A percentile compares a stretch with the other conserved stretches of the same genome.
phyloP scores from a whole-genome alignment of 768 basidiomycete genomes.

The Mycena rosella region DNA sequence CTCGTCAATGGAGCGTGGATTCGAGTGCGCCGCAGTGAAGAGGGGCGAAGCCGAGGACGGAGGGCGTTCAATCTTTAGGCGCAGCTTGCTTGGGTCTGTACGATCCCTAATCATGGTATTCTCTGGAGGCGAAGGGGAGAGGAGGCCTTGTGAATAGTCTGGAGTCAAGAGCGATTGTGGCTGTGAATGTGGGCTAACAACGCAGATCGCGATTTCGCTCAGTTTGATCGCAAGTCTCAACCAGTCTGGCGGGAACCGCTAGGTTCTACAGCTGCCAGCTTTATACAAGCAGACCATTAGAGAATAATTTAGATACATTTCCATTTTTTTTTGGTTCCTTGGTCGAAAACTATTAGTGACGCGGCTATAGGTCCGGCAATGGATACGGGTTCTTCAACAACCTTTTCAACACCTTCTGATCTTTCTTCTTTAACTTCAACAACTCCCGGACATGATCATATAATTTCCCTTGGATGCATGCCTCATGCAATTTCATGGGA shows the following conservation, averaged over 20 bases:
- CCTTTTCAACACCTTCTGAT: slow-evolving; percentile 39
- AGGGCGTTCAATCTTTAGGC: neutral
- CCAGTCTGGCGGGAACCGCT: too few relatives aligned
- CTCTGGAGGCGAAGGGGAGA: neutral
- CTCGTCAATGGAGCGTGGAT: slow-evolving; percentile 17
- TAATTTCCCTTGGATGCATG: slow-evolving; percentile 48
- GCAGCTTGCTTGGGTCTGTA: slow-evolving; percentile 1
- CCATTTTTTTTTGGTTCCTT: too few relatives aligned
- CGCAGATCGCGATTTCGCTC: too few relatives aligned
- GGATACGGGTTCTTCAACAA: slow-evolving; percentile 51
- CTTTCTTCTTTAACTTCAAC: slow-evolving; percentile 39
- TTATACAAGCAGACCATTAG: too few relatives aligned
- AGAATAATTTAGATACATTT: too few relatives aligned
- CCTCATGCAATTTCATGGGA: slow-evolving; percentile 52
- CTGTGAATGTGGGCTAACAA: neutral
- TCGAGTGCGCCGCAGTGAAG: slow-evolving; percentile 11
- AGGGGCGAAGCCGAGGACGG: slow-evolving; percentile 1
- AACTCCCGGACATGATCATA: slow-evolving; percentile 42
- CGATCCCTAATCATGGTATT: neutral
- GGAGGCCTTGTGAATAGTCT: too few relatives aligned
- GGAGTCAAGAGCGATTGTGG: too few relatives aligned
- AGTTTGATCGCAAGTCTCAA: too few relatives aligned
- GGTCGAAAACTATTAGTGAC: too few relatives aligned
- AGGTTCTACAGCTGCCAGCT: too few relatives aligned
- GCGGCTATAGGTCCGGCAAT: neutral